Base-by-base conservation (phyloP, 2,329 filamentous ascomycete genomes). In the Plectosphaerella sp. region DNA sequence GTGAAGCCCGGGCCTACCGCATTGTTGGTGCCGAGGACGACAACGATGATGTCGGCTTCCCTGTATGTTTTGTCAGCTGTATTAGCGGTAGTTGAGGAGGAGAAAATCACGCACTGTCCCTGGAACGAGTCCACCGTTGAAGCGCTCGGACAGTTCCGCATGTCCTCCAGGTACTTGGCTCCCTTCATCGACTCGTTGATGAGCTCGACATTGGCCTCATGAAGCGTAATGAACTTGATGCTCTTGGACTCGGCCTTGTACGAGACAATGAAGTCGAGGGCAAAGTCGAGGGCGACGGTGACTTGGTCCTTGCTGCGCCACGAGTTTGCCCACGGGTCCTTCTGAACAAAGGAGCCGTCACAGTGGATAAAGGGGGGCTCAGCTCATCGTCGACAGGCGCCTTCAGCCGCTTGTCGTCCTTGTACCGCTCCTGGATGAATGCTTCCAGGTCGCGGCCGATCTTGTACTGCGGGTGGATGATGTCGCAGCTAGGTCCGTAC, bases 301-400 rank as follows among this genome's bases (percentile, higher is more conserved):
- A 22, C 22, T 5, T 22, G 22, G 22, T 5, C 22, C 22, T 22
- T 22, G 22, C 22, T 22, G 22, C 22, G 22, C 22, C 3, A 3
- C 22, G 22, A 22, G 22, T 22, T 22, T 22, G n/a, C n/a, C n/a
- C n/a, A n/a, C n/a, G n/a, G n/a, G n/a, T n/a, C n/a, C n/a, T n/a
- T n/a, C n/a, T n/a, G n/a, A n/a, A n/a, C n/a, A n/a, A n/a, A n/a
- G n/a, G n/a, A n/a, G n/a, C n/a, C n/a, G n/a, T n/a, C n/a, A n/a
- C 58, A 62, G 25, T 63, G 50, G 5, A 64, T 36, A 24, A 60
- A 63, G 33, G 58, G 12, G 57, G 54, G 9, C n/a, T n/a, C 2
- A 59, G 49, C 1, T 42, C 54, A 22, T 50, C 53, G 2, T 16
- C 3, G 1, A 53, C 52, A 0, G 55, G 12, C 0, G 53, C 20